Conservation (phyloP, 2,329 filamentous ascomycete species). For the Talaromyces amestolkiae region DNA sequence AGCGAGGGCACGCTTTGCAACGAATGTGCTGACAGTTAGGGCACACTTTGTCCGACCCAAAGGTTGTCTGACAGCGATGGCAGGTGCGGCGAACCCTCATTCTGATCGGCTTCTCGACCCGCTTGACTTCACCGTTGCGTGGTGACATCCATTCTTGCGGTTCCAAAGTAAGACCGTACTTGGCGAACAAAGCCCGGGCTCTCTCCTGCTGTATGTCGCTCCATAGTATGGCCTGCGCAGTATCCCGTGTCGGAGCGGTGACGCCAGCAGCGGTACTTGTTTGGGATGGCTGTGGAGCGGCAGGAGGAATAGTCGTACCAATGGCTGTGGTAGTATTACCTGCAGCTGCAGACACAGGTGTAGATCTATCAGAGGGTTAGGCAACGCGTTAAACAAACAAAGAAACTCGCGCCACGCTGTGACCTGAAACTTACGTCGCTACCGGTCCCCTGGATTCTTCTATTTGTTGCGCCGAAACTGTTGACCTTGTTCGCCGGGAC, state of each 20-base stretch:
- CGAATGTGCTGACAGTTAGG: constrained; percentile 72
- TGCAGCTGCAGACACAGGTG: not conserved
- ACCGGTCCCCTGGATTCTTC: constrained; percentile 3
- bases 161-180: constrained; percentile 47
- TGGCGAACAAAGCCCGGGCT: constrained; percentile 46
- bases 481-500: constrained; percentile 16
- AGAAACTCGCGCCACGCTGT: not conserved
- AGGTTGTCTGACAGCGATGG: constrained; percentile 74
- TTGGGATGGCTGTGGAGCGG: not conserved
- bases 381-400: not conserved
- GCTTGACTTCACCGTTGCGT: constrained; percentile 35
- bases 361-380: constrained; percentile 10
- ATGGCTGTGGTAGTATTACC: not conserved
- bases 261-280: constrained; percentile 9
- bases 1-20: constrained; percentile 76
- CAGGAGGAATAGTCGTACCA: not conserved
- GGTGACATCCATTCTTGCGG: constrained; percentile 43
- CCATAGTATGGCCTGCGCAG: constrained; percentile 27
- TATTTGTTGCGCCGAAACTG: not conserved
- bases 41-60: constrained; percentile 71
- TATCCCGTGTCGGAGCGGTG: constrained; percentile 23
- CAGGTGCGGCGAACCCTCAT: constrained; percentile 60
- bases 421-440: constrained; percentile 11
- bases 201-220: constrained; percentile 43
- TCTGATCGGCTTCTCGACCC: constrained; percentile 47